Conservation (phyloP, 2,329 filamentous ascomycete species). For the Fulvia fulva region DNA sequence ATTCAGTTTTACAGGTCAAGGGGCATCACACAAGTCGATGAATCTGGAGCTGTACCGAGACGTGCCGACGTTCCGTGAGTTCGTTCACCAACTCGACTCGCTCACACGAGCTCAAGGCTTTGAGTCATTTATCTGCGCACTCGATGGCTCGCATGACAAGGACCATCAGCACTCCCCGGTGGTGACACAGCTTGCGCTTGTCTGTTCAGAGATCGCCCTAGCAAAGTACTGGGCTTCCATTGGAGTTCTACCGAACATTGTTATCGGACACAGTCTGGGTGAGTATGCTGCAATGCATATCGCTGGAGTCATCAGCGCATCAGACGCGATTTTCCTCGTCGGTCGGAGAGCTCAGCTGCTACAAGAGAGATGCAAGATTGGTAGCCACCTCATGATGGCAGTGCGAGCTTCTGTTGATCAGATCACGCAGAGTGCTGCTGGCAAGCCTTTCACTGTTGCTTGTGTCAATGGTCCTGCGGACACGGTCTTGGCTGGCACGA, state of each 20-base stretch:
- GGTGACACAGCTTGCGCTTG: slow-evolving; percentile 37
- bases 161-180: slow-evolving; percentile 14
- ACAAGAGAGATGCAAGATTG: slow-evolving; percentile 20
- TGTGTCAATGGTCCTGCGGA: slow-evolving; percentile 27
- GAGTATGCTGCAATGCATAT: slow-evolving; percentile 39
- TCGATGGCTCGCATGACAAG: slow-evolving; percentile 18
- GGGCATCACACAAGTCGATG: slow-evolving; percentile 27
- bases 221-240: slow-evolving; percentile 25
- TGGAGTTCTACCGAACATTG: slow-evolving; percentile 25
- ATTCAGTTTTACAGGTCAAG: slow-evolving; percentile 42
- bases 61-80: slow-evolving; percentile 27
- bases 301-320: slow-evolving; percentile 36
- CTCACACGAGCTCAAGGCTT: slow-evolving; percentile 32
- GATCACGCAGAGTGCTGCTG: not conserved
- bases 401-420: slow-evolving; percentile 12
- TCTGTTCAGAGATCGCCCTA: slow-evolving; percentile 42
- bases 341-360: slow-evolving; percentile 34
- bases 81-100: slow-evolving; percentile 32
- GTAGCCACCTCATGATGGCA: slow-evolving; percentile 28
- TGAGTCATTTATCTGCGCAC: slow-evolving; percentile 27
- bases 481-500: no score
- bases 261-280: slow-evolving; percentile 36
- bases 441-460: slow-evolving; percentile 16
- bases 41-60: slow-evolving; percentile 33
- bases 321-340: slow-evolving; percentile 33